phyloP scores from a whole-genome alignment of 2,329 filamentous ascomycete genomes.

The Fusarium penzigii region DNA sequence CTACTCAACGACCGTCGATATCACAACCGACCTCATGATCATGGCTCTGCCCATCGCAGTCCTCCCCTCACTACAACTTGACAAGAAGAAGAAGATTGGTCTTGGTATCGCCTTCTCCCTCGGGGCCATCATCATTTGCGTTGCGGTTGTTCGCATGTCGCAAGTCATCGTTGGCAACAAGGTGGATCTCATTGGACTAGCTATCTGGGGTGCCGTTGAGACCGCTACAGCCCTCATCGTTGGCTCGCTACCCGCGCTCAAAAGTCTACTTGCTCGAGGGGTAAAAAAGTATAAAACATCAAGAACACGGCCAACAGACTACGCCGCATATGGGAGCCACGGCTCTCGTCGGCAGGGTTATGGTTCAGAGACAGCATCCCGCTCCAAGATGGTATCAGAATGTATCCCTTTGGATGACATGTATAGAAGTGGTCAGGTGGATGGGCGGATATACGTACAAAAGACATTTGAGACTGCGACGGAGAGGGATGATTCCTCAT shows the following conservation, averaged over 20 bases:
- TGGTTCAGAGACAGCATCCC: conserved; percentile 6
- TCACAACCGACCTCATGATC: conserved; percentile 14
- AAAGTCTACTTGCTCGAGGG: conserved; percentile 6
- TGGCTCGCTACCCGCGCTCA: conserved; percentile 9
- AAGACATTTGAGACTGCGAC: conserved; percentile 7
- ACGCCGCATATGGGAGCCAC: conserved; percentile 1
- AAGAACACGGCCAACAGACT: conserved; percentile 5
- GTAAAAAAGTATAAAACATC: conserved; percentile 11
- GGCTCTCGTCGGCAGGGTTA: conserved; percentile 2
- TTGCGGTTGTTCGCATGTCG: conserved; percentile 12
- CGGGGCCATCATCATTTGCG: conserved; percentile 11
- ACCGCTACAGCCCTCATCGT: conserved; percentile 15
- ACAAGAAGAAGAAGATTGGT: conserved; percentile 12
- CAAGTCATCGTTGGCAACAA: conserved; percentile 11
- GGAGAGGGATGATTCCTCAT: conserved; percentile 2
- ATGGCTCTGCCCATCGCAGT: conserved; percentile 15
- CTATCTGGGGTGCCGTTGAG: conserved; percentile 14
- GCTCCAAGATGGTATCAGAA: background rate
- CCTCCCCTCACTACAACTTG: conserved; percentile 11
- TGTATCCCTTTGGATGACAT: conserved; percentile 8
- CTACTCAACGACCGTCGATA: conserved; percentile 13
- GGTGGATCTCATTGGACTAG: conserved; percentile 11
- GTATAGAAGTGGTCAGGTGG: conserved; percentile 1
- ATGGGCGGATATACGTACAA: conserved; percentile 12
- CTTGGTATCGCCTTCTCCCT: conserved; percentile 11